Evolutionary conservation across 179 eudicot species (phyloP).

Genomic region (Kewa caespitosa): DNA sequence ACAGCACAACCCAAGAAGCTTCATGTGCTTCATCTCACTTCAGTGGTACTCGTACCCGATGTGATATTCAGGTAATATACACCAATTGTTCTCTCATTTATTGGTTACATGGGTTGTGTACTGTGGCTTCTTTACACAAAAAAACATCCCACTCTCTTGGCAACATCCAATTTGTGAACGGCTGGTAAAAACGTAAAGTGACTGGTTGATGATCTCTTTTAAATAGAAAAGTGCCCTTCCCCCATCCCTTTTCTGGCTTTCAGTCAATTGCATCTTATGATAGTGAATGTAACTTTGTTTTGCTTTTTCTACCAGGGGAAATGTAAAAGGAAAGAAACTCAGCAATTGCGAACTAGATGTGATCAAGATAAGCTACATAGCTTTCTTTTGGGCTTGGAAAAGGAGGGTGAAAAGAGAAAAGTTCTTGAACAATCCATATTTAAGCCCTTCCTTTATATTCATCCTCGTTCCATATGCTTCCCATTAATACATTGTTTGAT

Average conservation of each 20-base stretch:
- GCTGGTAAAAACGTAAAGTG: too few relatives aligned
- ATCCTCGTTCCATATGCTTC: background rate
- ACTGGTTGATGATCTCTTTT: too few relatives aligned
- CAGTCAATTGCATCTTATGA: background rate
- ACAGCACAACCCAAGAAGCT: background rate
- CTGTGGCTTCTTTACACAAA: too few relatives aligned
- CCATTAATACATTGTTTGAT: background rate
- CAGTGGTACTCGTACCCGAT: background rate
- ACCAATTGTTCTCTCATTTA: background rate
- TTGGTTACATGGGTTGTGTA: too few relatives aligned
- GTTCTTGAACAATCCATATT: constrained; percentile 14
- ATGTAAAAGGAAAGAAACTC: constrained; percentile 3
- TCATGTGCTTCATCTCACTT: background rate
- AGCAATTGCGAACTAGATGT: background rate
- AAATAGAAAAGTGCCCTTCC: background rate
- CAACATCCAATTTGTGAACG: too few relatives aligned
- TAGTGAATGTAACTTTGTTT: background rate
- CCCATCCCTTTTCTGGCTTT: background rate
- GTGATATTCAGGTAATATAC: background rate
- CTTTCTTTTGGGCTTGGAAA: constrained; percentile 1
- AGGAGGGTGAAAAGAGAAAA: constrained; percentile 20
- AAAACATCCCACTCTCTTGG: too few relatives aligned
- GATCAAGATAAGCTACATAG: constrained; percentile 2
- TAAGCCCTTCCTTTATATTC: constrained; percentile 10
- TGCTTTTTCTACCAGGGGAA: constrained; percentile 5